A percentile compares a stretch with the other conserved stretches of the same genome.
These are phyloP conservation scores for Polyplosphaeria fusca DNA, from an alignment of 495 filamentous ascomycete species.

Conservation along the genomic window DNA sequence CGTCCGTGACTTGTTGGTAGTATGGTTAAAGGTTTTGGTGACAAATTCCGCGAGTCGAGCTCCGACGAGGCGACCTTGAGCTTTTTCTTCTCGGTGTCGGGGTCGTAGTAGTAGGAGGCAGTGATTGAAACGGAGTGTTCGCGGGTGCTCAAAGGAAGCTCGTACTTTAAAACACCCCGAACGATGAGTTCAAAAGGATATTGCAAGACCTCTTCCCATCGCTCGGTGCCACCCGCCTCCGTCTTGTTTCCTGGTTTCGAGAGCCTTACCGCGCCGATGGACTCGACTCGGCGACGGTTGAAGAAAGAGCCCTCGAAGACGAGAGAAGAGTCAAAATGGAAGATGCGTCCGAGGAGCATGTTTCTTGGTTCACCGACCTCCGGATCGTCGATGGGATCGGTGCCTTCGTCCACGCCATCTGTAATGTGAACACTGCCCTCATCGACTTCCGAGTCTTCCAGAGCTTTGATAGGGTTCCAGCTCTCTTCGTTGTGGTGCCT, in stretches of 20 bases:
- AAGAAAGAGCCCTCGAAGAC: constrained; percentile 86
- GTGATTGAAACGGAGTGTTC: constrained; percentile 25
- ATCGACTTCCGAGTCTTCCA: neutral
- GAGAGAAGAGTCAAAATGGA: constrained; percentile 79
- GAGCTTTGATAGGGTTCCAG: constrained; percentile 9
- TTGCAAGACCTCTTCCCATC: constrained; percentile 87
- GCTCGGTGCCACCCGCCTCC: constrained; percentile 74
- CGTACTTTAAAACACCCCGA: constrained; percentile 83
- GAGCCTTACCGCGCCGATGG: constrained; percentile 78
- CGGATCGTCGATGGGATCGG: constrained; percentile 66
- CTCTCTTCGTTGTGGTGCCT: constrained; percentile 35
- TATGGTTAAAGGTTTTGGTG: constrained; percentile 18
- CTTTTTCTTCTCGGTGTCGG: constrained; percentile 29
- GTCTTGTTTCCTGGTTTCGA: constrained; percentile 84
- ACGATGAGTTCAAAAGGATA: constrained; percentile 91
- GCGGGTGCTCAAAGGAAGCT: constrained; percentile 64
- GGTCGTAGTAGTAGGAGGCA: constrained; percentile 25
- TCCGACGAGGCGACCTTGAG: constrained; percentile 3
- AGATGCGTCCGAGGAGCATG: constrained; percentile 85
- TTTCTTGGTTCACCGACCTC: constrained; percentile 64
- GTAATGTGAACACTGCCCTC: neutral
- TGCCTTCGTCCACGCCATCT: constrained; percentile 60
- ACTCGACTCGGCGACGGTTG: constrained; percentile 59
- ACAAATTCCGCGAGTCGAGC: neutral
- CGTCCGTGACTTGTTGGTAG: constrained; percentile 13